phyloP scores from a whole-genome alignment of 495 filamentous ascomycete species.

The Podospora pseudopauciseta region DNA sequence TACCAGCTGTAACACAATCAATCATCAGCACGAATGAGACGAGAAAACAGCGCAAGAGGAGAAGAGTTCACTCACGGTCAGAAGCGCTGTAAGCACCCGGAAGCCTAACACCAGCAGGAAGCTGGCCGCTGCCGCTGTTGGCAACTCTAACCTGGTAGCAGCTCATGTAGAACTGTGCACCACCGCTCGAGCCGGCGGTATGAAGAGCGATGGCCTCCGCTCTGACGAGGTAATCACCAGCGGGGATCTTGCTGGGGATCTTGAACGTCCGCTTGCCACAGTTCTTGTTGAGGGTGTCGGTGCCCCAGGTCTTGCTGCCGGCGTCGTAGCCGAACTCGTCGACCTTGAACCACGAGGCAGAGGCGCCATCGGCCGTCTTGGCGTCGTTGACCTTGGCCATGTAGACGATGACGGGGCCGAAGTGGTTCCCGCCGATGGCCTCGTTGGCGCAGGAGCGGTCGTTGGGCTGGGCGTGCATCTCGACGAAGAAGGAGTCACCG shows the following conservation, averaged over 20 bases:
- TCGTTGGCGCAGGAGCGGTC: constrained; percentile 18
- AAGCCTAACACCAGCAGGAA: constrained; percentile 42
- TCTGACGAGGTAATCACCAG: constrained; percentile 51
- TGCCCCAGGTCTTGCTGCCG: constrained; percentile 31
- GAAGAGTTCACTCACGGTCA: constrained; percentile 26
- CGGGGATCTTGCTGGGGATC: constrained; percentile 45
- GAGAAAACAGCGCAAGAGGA: neutral
- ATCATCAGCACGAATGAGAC: no score
- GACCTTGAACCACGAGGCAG: constrained; percentile 37
- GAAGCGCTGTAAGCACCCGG: constrained; percentile 47
- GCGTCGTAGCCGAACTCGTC: constrained; percentile 38
- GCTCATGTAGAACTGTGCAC: constrained; percentile 50
- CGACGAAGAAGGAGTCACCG: constrained; percentile 28
- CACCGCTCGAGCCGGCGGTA: constrained; percentile 34
- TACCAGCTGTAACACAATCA: constrained; percentile 27
- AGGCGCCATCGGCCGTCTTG: constrained; percentile 37
- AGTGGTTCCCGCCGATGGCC: constrained; percentile 35
- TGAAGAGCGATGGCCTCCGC: constrained; percentile 52
- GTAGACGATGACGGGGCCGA: constrained; percentile 51
- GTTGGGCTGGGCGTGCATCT: constrained; percentile 29
- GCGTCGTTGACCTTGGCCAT: constrained; percentile 52
- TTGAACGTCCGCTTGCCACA: constrained; percentile 52
- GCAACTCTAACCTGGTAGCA: constrained; percentile 48
- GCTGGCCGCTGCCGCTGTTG: constrained; percentile 35
- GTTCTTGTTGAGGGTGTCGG: constrained; percentile 32